Evolutionary conservation across 208 protist genomes (phyloP), one percentile per base, ranked within the genome.

Genomic region (Endotrypanum monterogeii): DNA sequence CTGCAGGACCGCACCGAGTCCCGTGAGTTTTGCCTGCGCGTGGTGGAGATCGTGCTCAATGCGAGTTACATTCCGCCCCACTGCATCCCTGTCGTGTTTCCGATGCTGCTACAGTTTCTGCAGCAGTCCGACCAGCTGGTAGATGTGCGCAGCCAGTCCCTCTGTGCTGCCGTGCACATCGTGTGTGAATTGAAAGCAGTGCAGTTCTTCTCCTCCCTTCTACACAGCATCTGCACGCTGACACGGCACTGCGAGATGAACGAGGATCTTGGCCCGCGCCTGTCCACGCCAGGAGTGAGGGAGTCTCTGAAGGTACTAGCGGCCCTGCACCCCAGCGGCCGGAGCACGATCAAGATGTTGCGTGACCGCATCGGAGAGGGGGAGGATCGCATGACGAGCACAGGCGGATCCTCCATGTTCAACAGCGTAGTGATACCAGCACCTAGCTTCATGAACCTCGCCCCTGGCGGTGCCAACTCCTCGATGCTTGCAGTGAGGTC

Each of bases 41-140:
- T 97, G 18, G 83, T 97, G 52, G 87, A 93, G 63, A 96, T 97
- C 80, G 71, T 96, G 61, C 78, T 95, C 51, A 88, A 89, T 61
- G 91, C 93, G 37, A 94, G 86, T 73, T 97, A 90, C 81, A 96
- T 96, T 83, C 93, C 93, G 23, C 88, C 91, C 16, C 93, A 97
- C 80, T 96, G 90, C 78, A 94, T 97, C 73, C 87, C 91, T 25
- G 75, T 96, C 57, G 84, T 96, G 3, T 93, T 96, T 67, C 89
- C 91, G 11, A 89, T 95, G 83, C 89, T 97, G 25, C 89, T 89
- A 61, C 90, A 94, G 35, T 95, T 96, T 63, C 76, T 95, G 16
- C 88, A 94, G 71, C 89, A 95, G 78, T 80, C 87, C 23, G 93
- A 96, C 48, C 93, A 96, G 86, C 85, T 95, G 35, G 84, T 88